Base-by-base conservation (phyloP, 306 rosid genomes). In the Carpinus viminea region DNA sequence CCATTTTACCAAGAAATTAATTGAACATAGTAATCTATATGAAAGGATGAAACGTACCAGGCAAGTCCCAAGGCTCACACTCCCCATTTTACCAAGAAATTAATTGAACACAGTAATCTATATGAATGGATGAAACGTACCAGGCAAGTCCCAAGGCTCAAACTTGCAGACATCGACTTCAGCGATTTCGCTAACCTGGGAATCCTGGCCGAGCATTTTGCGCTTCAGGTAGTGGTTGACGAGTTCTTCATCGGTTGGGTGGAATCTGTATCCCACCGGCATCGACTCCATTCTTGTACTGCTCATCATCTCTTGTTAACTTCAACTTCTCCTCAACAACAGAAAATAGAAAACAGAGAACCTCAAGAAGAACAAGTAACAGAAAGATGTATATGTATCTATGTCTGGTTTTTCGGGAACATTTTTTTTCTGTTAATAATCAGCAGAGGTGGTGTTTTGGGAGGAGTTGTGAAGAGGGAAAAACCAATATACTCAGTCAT, bases 221-320 rank as follows among this genome's bases (percentile, higher is more conserved):
- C 71, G 68, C 76, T 60, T 83, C 20, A 94, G 75, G 76, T 78
- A 94, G 65, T 89, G 56, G 10, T 1, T 3, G 1, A 94, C 59
- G 12, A 94, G 87, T 74, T 94, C 98, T 38, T 84, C 89, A 11
- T 90, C 97, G 0, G 92, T 89, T 6, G 98, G 97, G 3, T 31
- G 76, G 78, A 92, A 92, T 50, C 96, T 76, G 86, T 17, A 92
- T 45, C 95, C 97, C 0, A 83, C 81, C 8, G 87, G 90, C 68
- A 80, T 0, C 20, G 0, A 8, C 12, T 72, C 76, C 10, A 5
- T 24, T 7, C 17, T 20, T 45, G 5, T 0, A 62, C n/a, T 11
- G 76, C 48, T 47, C 11, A 16, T 72, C 88, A 85, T 78, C 62
- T 48, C 18, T 75, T 2, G 2, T 57, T 16, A 47, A 8, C 52